Conservation (phyloP, 73 alveolate species). For the Tetrahymena thermophila region DNA sequence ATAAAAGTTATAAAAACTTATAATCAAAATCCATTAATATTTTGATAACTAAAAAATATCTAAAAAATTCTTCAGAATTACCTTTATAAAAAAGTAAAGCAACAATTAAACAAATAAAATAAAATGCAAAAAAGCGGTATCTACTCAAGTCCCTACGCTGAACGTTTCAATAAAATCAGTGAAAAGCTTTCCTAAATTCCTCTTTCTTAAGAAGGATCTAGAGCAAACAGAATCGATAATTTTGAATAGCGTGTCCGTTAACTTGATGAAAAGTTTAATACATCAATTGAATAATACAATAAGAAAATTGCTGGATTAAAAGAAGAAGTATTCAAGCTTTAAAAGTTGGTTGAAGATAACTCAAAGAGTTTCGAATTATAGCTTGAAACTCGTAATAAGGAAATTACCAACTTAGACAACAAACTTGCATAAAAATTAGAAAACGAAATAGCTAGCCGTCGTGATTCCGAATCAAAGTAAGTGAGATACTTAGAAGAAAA, state of each 20-base stretch:
- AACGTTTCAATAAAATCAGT: conserved; percentile 36
- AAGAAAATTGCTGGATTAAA: not conserved
- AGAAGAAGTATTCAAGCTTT: conserved; percentile 35
- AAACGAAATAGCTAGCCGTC: conserved; percentile 28
- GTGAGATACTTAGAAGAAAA: conserved; percentile 39
- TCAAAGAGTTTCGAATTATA: conserved; percentile 21
- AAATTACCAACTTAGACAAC: conserved; percentile 40
- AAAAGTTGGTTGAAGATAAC: conserved; percentile 36
- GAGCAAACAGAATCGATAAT: conserved; percentile 37
- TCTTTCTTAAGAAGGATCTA: conserved; percentile 26
- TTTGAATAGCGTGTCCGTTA: conserved; percentile 24
- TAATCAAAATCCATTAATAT: not conserved
- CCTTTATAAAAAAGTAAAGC: not conserved
- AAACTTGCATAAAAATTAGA: conserved; percentile 38
- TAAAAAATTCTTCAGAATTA: not conserved
- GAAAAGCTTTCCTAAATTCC: conserved; percentile 34
- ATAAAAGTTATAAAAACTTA: not conserved
- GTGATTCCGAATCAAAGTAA: conserved; percentile 34
- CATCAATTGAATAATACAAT: conserved; percentile 5
- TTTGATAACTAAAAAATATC: not conserved
- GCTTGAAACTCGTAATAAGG: conserved; percentile 31
- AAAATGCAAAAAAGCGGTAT: not conserved
- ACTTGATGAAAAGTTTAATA: conserved; percentile 16
- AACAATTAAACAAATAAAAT: not conserved
- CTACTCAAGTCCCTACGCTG: conserved; percentile 34